phyloP scores from a whole-genome alignment of 139 green algal genomes.

The Spirogloea muscicola region DNA sequence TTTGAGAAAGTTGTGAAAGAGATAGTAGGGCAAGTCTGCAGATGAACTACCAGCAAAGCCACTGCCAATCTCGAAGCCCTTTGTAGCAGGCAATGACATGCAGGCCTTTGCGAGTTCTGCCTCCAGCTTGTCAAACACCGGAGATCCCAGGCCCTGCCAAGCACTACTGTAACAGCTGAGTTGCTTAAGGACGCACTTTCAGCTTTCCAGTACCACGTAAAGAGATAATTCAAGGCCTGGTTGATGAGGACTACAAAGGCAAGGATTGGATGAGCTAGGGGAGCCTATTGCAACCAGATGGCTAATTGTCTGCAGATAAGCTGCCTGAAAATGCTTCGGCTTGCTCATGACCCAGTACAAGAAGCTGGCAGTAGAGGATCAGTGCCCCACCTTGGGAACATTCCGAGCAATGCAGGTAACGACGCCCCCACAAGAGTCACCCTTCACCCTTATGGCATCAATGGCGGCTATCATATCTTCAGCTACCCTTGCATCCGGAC shows the following conservation, averaged over 20 bases:
- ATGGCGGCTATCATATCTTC: constrained; percentile 89
- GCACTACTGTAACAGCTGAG: background rate
- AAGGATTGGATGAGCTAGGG: too few relatives aligned
- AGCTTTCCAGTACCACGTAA: too few relatives aligned
- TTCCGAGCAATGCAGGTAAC: constrained; percentile 95
- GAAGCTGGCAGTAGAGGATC: too few relatives aligned
- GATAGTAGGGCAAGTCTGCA: background rate
- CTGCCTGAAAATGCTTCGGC: too few relatives aligned
- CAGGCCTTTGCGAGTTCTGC: constrained; percentile 92
- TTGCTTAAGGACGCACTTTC: too few relatives aligned
- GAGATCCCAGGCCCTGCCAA: constrained; percentile 69
- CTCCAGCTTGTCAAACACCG: constrained; percentile 98
- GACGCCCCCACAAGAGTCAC: constrained; percentile 92
- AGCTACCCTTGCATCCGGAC: constrained; percentile 79
- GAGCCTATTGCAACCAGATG: too few relatives aligned
- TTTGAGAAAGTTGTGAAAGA: too few relatives aligned
- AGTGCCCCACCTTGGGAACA: constrained; percentile 28
- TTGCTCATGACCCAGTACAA: too few relatives aligned
- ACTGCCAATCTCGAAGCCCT: constrained; percentile 98
- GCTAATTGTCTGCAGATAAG: too few relatives aligned
- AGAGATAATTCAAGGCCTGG: too few relatives aligned
- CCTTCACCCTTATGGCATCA: constrained; percentile 82
- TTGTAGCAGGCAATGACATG: constrained; percentile 87
- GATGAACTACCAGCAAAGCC: constrained; percentile 86
- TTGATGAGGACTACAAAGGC: too few relatives aligned